These are phyloP conservation scores for Teratosphaeria viscida DNA, from an alignment of 2,329 filamentous ascomycete species.

Conservation along the genomic window DNA sequence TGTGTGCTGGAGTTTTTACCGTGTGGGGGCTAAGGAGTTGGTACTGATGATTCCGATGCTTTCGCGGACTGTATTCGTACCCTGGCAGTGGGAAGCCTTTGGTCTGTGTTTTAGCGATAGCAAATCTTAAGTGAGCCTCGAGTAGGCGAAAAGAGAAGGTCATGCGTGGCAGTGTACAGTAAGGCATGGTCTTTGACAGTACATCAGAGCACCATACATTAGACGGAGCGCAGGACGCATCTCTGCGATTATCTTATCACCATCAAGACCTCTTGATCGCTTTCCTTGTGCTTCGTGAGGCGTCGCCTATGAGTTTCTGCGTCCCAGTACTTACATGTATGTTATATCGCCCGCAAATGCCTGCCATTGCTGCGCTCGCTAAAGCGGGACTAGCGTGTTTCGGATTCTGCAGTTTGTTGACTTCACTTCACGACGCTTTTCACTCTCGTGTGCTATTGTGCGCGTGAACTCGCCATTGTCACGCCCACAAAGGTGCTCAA, in stretches of 20 bases:
- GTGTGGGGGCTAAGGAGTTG: neutral
- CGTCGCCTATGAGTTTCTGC: neutral
- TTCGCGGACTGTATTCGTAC: neutral
- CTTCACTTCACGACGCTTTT: neutral
- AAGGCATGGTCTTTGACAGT: neutral
- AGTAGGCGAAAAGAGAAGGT: neutral
- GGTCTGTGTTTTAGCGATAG: neutral
- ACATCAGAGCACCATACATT: neutral
- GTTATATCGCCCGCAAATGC: neutral
- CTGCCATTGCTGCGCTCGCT: neutral
- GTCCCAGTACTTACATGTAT: neutral
- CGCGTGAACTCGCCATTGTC: too few species aligned
- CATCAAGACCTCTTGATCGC: neutral
- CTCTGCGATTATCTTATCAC: neutral
- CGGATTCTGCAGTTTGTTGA: neutral
- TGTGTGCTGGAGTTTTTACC: neutral
- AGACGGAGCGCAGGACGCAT: neutral
- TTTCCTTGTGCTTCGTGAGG: neutral
- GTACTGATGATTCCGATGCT: neutral
- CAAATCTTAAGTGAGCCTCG: neutral
- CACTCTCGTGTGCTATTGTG: neutral
- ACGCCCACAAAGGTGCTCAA: too few species aligned
- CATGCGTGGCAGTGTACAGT: neutral
- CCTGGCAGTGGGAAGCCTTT: neutral
- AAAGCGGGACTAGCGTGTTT: neutral